Evolutionary conservation across 352 stramenopile species (phyloP), one percentile per base, ranked within the genome.

Genomic region (Elongisporangium anandrum): DNA sequence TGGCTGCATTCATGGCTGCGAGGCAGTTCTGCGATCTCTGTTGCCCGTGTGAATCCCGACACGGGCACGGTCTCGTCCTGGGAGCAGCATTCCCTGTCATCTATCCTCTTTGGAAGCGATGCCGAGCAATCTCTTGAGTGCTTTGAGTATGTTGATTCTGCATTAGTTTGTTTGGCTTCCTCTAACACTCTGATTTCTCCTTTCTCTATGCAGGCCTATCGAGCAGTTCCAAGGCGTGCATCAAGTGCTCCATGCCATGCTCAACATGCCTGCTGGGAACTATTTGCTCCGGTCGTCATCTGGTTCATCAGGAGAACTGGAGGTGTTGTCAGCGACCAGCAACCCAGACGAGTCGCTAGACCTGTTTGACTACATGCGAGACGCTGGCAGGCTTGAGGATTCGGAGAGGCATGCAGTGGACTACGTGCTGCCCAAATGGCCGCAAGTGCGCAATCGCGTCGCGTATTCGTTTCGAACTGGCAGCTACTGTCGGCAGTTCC

Each of bases 1-100:
- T 92, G 84, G 83, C 59, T 95, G 1, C 79, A 94, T 62, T 85
- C 84, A 4, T 95, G 86, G 86, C 64, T 95, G 15, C 79, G 84
- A 9, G 84, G 86, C n/a, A 70, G 74, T 15, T 75, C 81, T 0
- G 57, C 60, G 6, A 55, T 95, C n/a, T 29, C 84, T 6, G 54
- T 94, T 5, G 76, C 69, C 12, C 70, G 68, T 0, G n/a, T 90
- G 7, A 55, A 78, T 6, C 82, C 78, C 0, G 64, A 62, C 23
- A 66, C 67, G 2, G 59, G 58, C 19, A 20, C 26, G 13, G 54
- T 90, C 9, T 62, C 34, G 2, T 77, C 75, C 7, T 91, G 76
- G 73, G 69, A 71, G 38, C 76, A 59, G 34, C 75, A 86, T 53
- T 75, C 71, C 29, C 68, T 86, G 15, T 34, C 65, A 8, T 79